These are phyloP conservation scores for Pneumocystis murina DNA, from an alignment of 1,139 yeast genomes.

Conservation along the genomic window DNA sequence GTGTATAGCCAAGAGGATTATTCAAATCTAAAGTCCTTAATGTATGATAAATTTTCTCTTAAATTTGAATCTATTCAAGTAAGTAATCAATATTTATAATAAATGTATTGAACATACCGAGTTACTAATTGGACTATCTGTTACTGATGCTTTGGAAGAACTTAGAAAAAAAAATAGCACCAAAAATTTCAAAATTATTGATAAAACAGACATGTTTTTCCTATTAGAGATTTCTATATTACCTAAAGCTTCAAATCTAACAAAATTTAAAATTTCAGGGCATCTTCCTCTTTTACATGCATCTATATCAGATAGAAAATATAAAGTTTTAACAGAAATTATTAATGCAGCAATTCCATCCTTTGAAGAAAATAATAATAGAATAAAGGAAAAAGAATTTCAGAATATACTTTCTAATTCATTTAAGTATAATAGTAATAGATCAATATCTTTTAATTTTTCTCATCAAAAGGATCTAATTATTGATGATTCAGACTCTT, in stretches of 20 bases:
- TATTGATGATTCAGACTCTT: not conserved
- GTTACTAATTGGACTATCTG: slow-evolving; percentile 68
- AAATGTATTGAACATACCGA: not conserved
- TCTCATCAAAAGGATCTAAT: slow-evolving; percentile 2
- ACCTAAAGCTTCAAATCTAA: slow-evolving; percentile 62
- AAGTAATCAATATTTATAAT: not conserved
- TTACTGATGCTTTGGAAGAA: slow-evolving; percentile 60
- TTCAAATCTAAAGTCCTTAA: slow-evolving; percentile 51
- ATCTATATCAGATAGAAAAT: slow-evolving; percentile 74
- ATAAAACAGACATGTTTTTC: slow-evolving; percentile 59
- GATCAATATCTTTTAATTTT: slow-evolving; percentile 3
- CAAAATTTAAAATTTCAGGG: slow-evolving; percentile 62
- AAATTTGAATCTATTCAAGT: slow-evolving; percentile 54
- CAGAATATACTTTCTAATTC: slow-evolving; percentile 10
- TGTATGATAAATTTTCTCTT: slow-evolving; percentile 79
- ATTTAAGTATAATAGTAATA: not conserved
- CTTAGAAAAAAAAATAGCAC: slow-evolving; percentile 32
- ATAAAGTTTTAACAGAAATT: slow-evolving; percentile 69
- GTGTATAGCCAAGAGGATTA: slow-evolving; percentile 63
- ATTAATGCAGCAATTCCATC: slow-evolving; percentile 58
- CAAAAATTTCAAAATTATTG: slow-evolving; percentile 47
- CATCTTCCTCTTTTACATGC: slow-evolving; percentile 62
- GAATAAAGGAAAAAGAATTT: slow-evolving; percentile 12
- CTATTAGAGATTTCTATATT: slow-evolving; percentile 66
- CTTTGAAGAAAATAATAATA: slow-evolving; percentile 25